These are phyloP conservation scores for Chernovozyma aurita DNA, from an alignment of 1,139 yeast species.

Conservation along the genomic window DNA sequence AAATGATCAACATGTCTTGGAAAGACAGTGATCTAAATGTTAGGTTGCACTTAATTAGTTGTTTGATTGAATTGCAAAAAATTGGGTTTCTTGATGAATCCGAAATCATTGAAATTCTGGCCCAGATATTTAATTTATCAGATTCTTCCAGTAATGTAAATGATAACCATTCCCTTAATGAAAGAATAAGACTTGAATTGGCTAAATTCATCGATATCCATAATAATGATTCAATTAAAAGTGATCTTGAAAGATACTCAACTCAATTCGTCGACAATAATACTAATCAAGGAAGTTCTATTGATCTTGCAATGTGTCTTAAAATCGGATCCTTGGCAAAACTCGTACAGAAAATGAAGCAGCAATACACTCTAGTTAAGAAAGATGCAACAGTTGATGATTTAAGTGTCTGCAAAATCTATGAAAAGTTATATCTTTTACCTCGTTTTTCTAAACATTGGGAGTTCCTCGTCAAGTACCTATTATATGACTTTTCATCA, in stretches of 20 bases:
- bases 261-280: constrained; percentile 7
- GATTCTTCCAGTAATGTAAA: constrained; percentile 31
- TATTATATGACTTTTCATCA: constrained; percentile 40
- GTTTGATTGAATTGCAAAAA: constrained; percentile 53
- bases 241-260: constrained; percentile 19
- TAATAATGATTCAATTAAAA: constrained; percentile 14
- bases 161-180: constrained; percentile 21
- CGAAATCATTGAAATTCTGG: constrained; percentile 41
- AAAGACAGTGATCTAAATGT: constrained; percentile 40
- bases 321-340: constrained; percentile 32
- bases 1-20: constrained; percentile 55
- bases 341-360: constrained; percentile 4
- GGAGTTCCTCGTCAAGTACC: constrained; percentile 35
- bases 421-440: constrained; percentile 16
- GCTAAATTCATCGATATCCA: constrained; percentile 25
- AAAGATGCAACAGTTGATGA: neutral
- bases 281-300: constrained; percentile 18
- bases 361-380: neutral
- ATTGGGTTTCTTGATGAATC: constrained; percentile 61
- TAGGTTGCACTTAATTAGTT: constrained; percentile 45
- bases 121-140: constrained; percentile 38
- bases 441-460: constrained; percentile 20
- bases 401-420: constrained; percentile 10
- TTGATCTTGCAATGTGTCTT: constrained; percentile 29
- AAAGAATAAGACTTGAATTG: constrained; percentile 30